Evolutionary conservation across 108 stramenopile species (phyloP).

Genomic region (Asterionellopsis glacialis): DNA sequence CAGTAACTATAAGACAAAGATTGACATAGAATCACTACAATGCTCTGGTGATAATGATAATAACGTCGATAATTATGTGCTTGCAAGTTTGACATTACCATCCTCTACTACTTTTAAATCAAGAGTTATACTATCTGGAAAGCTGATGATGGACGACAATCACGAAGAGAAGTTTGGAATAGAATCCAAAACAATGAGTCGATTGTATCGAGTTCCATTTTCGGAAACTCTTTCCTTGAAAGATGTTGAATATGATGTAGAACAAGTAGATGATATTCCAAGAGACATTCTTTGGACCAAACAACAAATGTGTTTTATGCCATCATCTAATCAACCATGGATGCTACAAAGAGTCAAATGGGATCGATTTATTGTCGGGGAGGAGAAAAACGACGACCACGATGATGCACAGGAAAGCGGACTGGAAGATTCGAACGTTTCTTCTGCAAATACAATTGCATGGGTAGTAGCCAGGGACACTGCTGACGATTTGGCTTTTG

Average conservation of each 20-base stretch:
- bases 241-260: not conserved
- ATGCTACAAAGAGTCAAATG: slow-evolving; percentile 49
- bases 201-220: slow-evolving; percentile 10
- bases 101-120: not conserved
- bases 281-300: slow-evolving; percentile 5
- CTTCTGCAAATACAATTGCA: too few species aligned
- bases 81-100: not conserved
- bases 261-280: not conserved
- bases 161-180: not conserved
- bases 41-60: not conserved
- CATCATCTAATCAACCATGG: slow-evolving; percentile 37
- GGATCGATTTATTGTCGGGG: slow-evolving; percentile 13
- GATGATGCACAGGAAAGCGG: too few species aligned
- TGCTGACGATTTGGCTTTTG: too few species aligned
- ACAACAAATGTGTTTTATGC: slow-evolving; percentile 29
- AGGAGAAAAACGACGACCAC: too few species aligned
- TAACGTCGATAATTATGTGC: not conserved
- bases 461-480: too few species aligned
- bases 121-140: not conserved
- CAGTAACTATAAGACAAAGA: slow-evolving; percentile 13
- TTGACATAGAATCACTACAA: not conserved
- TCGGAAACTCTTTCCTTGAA: not conserved
- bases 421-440: too few species aligned
- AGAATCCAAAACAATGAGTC: not conserved
- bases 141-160: not conserved